Conservation (phyloP, 257 asterid species). For the Fraxinus excelsior region DNA sequence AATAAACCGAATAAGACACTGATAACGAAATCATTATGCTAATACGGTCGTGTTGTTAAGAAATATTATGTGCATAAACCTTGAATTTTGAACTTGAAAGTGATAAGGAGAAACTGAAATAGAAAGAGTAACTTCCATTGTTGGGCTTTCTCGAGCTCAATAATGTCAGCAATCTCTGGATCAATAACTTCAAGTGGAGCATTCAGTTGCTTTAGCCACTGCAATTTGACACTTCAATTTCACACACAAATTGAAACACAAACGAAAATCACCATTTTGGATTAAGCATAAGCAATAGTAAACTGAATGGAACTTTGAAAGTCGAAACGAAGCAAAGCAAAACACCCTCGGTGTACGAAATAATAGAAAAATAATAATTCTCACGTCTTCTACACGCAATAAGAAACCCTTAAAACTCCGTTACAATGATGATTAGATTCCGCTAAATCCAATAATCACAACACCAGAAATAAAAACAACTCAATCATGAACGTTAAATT, state of each 20-base stretch:
- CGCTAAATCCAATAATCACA: neutral
- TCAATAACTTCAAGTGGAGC: slow-evolving; percentile 73
- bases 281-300: neutral
- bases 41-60: neutral
- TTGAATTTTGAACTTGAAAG: neutral
- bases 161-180: slow-evolving; percentile 83
- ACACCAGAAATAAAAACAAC: neutral
- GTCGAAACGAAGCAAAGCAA: neutral
- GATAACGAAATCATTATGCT: neutral
- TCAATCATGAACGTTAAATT: neutral
- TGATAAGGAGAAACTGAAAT: neutral
- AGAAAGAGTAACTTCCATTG: slow-evolving; percentile 78
- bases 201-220: slow-evolving; percentile 90
- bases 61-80: neutral
- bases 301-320: too few species aligned
- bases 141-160: slow-evolving; percentile 88
- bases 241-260: neutral
- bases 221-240: slow-evolving; percentile 20
- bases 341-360: neutral
- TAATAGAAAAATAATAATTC: neutral
- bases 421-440: too few species aligned
- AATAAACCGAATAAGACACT: slow-evolving; percentile 19
- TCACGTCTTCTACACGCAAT: slow-evolving; percentile 4
- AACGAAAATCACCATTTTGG: neutral
- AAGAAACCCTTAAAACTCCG: neutral